Percentiles rank a stretch among this genome's conserved stretches.
Conservation (phyloP, 2,329 filamentous ascomycete genomes). For the Stagonosporopsis rhizophila region DNA sequence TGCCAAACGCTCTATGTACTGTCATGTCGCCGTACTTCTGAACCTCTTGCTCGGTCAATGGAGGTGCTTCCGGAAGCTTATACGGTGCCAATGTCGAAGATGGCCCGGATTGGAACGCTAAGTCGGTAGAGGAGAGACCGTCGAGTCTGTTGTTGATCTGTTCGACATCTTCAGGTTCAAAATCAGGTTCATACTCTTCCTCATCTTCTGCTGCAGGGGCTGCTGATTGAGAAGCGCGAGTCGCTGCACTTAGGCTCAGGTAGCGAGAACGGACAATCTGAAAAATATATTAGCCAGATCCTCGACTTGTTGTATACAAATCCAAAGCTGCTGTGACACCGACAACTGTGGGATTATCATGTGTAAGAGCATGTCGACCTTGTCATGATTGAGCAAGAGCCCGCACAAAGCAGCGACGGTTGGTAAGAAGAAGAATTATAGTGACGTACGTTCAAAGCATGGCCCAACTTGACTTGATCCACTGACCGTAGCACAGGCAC, state of each 20-base stretch:
- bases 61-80: slow-evolving; percentile 77
- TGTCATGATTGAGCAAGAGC: too few relatives aligned
- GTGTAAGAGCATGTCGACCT: neutral
- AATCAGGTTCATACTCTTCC: slow-evolving; percentile 92
- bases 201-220: slow-evolving; percentile 65
- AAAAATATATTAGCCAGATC: neutral
- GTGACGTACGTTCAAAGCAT: slow-evolving; percentile 72
- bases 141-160: slow-evolving; percentile 81
- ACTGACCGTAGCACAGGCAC: slow-evolving; percentile 77
- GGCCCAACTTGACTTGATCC: slow-evolving; percentile 71
- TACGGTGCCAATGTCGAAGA: slow-evolving; percentile 69
- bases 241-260: slow-evolving; percentile 45
- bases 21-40: slow-evolving; percentile 77
- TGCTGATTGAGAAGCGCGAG: slow-evolving; percentile 38
- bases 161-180: slow-evolving; percentile 77
- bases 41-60: slow-evolving; percentile 74
- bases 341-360: neutral
- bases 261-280: slow-evolving; percentile 53
- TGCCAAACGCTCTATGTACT: slow-evolving; percentile 77
- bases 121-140: slow-evolving; percentile 66
- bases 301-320: neutral
- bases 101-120: slow-evolving; percentile 51
- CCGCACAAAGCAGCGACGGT: neutral
- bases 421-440: neutral
- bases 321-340: neutral